phyloP scores from a whole-genome alignment of 1,284 basidiomycete species.

The Gastroboletus turbinatus region DNA sequence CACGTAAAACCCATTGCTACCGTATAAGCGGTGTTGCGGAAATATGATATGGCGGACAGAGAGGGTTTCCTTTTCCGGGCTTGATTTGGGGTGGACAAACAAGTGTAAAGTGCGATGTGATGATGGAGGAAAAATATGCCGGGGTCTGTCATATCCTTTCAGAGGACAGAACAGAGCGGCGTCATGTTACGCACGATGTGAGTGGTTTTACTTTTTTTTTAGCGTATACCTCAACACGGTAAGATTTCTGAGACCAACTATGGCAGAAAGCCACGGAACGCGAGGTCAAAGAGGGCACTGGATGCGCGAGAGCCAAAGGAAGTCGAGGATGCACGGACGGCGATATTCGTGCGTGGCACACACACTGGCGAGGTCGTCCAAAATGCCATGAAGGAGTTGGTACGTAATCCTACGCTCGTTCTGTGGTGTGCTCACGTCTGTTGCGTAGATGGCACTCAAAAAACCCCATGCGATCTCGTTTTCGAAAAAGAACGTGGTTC shows the following conservation, averaged over 20 bases:
- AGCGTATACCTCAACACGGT: neutral
- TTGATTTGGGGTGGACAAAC: slow-evolving; percentile 5
- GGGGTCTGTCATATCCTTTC: neutral
- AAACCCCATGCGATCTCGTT: slow-evolving; percentile 89
- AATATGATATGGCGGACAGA: neutral
- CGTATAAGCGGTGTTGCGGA: too few relatives aligned
- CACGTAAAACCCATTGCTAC: too few relatives aligned
- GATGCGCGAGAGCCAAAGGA: slow-evolving; percentile 88
- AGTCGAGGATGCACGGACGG: slow-evolving; percentile 82
- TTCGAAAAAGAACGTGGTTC: slow-evolving; percentile 90
- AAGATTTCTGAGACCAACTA: neutral
- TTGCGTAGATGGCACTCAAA: slow-evolving; percentile 79
- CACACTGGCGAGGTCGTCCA: slow-evolving; percentile 83
- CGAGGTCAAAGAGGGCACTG: slow-evolving; percentile 91
- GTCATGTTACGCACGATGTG: slow-evolving; percentile 43
- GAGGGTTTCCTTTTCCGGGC: neutral
- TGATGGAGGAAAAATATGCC: neutral
- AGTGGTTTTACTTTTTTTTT: slow-evolving; percentile 10
- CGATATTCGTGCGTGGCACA: slow-evolving; percentile 89
- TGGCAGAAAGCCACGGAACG: slow-evolving; percentile 92
- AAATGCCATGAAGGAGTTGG: slow-evolving; percentile 85
- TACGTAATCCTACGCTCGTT: slow-evolving; percentile 40
- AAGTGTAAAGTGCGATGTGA: neutral
- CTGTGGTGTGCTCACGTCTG: neutral
- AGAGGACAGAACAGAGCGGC: neutral